Evolutionary conservation across 129 eudicot genomes (phyloP).

Genomic region (Cynara cardunculus): DNA sequence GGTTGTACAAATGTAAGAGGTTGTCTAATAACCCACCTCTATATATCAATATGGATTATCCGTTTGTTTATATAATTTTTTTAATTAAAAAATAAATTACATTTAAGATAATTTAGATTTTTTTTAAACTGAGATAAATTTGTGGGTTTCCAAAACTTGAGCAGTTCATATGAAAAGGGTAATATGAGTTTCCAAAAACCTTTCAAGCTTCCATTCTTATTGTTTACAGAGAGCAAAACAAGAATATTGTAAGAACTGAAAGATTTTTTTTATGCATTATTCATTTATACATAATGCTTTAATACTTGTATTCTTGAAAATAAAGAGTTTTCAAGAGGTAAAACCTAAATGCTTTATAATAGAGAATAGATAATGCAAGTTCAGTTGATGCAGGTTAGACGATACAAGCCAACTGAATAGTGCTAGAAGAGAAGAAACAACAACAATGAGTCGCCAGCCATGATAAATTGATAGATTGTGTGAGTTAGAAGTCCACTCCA

Average conservation of each 20-base stretch:
- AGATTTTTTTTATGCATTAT: not conserved
- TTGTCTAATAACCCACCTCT: too few relatives aligned
- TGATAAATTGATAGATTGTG: not conserved
- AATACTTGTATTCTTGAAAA: not conserved
- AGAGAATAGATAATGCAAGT: not conserved
- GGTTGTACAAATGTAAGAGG: too few relatives aligned
- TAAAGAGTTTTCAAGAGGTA: not conserved
- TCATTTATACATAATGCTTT: not conserved
- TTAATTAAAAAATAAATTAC: too few relatives aligned
- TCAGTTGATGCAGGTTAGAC: not conserved
- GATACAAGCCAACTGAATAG: not conserved
- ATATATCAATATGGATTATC: not conserved
- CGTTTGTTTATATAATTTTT: not conserved
- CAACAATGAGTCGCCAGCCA: not conserved
- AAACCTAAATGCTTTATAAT: not conserved
- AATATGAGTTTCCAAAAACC: not conserved
- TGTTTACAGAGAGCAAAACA: not conserved
- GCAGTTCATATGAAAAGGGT: not conserved
- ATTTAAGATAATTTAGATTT: not conserved
- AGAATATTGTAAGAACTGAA: too few relatives aligned
- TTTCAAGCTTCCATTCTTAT: not conserved
- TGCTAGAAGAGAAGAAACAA: not conserved
- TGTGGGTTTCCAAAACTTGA: not conserved
- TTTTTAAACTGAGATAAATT: too few relatives aligned
- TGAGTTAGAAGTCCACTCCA: not conserved